These are phyloP conservation scores for Litsea cubeba DNA, from an alignment of 164 flowering plant species.

Conservation along the genomic window DNA sequence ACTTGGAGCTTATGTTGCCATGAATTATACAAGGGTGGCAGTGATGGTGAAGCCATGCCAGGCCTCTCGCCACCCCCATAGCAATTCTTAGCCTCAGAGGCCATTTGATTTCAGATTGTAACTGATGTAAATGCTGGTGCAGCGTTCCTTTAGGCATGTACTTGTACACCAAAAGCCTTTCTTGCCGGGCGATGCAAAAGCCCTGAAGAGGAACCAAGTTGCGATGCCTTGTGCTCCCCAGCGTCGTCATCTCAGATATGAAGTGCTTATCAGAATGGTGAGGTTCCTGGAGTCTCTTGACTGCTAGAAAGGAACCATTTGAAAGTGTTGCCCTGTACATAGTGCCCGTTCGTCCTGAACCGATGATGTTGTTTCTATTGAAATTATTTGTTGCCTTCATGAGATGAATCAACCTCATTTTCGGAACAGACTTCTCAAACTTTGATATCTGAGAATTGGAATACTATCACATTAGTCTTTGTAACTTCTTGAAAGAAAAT, in stretches of 20 bases:
- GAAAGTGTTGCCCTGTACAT: conserved; percentile 21
- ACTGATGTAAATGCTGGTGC: conserved; percentile 19
- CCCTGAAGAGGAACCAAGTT: conserved; percentile 29
- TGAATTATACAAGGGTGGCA: conserved; percentile 20
- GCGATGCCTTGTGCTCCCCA: conserved; percentile 14
- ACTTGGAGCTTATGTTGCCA: conserved; percentile 20
- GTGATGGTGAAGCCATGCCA: conserved; percentile 28
- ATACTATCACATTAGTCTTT: too few species aligned
- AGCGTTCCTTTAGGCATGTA: conserved; percentile 32
- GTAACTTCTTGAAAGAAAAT: not conserved
- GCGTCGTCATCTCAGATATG: conserved; percentile 21
- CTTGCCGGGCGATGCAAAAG: conserved; percentile 28
- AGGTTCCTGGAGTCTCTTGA: conserved; percentile 21
- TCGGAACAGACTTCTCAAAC: conserved; percentile 15
- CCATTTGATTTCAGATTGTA: conserved; percentile 11
- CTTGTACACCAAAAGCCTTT: conserved; percentile 33
- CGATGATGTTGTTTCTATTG: conserved; percentile 16
- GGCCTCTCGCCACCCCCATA: conserved; percentile 21
- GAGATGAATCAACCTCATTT: conserved; percentile 22
- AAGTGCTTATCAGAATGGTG: conserved; percentile 20
- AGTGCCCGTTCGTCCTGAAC: conserved; percentile 22
- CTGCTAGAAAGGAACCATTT: conserved; percentile 17
- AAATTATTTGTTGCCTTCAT: conserved; percentile 25
- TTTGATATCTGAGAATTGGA: conserved; percentile 44
- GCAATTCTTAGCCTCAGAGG: conserved; percentile 17